phyloP scores from a whole-genome alignment of 176 grass and related monocot genomes.

The Calamus simplicifolius region DNA sequence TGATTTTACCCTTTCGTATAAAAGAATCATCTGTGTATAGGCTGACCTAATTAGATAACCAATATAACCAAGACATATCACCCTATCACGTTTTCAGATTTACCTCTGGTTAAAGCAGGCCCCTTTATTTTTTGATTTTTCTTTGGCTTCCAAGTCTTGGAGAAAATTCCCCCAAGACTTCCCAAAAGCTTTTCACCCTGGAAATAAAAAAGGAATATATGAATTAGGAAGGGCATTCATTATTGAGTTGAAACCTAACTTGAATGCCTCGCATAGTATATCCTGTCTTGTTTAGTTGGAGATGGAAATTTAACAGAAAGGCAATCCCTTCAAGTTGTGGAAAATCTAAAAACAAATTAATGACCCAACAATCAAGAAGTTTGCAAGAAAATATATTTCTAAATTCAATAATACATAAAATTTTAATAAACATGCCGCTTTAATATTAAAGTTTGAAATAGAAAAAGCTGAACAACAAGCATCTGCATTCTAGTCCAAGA shows the following conservation, averaged over 20 bases:
- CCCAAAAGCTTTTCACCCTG: constrained; percentile 41
- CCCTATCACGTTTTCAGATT: background rate
- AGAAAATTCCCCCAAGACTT: constrained; percentile 64
- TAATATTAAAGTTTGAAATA: too few relatives aligned
- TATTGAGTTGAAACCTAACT: background rate
- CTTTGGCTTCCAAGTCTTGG: constrained; percentile 71
- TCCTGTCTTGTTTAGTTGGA: too few relatives aligned
- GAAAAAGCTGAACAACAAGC: too few relatives aligned
- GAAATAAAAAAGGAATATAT: background rate
- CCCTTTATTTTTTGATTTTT: constrained; percentile 62
- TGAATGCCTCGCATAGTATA: background rate
- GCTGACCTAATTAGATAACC: background rate
- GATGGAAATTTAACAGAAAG: too few relatives aligned
- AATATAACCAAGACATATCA: background rate
- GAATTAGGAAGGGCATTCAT: background rate
- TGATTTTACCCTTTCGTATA: constrained; percentile 43
- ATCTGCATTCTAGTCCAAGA: too few relatives aligned
- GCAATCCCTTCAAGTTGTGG: too few relatives aligned
- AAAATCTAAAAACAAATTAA: too few relatives aligned
- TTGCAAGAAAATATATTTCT: too few relatives aligned
- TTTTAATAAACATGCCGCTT: too few relatives aligned
- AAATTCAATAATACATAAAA: too few relatives aligned
- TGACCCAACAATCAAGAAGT: too few relatives aligned
- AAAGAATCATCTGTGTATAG: constrained; percentile 48
- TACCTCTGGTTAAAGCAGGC: constrained; percentile 43